Evolutionary conservation across 2,329 filamentous ascomycete species (phyloP).

Genomic region (Juglanconis juglandina): DNA sequence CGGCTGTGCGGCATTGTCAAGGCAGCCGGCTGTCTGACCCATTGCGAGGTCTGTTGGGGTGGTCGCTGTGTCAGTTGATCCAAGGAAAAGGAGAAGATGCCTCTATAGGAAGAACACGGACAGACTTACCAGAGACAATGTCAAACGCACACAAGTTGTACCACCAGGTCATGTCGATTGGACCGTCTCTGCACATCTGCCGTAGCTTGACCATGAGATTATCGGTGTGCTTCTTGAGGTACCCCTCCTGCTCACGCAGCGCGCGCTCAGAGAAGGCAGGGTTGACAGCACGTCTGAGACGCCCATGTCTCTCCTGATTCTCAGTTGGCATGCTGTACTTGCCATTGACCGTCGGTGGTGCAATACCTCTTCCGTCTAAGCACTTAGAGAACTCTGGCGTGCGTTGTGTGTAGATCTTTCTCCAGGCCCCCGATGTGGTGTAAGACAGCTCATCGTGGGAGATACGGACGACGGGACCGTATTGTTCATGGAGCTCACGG

Average conservation of each 20-base stretch:
- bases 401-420: constrained; percentile 3
- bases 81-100: background rate
- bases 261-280: constrained; percentile 26
- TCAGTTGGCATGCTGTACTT: constrained; percentile 9
- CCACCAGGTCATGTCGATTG: constrained; percentile 22
- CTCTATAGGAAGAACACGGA: too few species aligned
- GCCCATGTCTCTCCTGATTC: constrained; percentile 10
- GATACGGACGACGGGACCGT: constrained; percentile 30
- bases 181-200: background rate
- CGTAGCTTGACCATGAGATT: constrained; percentile 19
- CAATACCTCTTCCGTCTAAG: constrained; percentile 1
- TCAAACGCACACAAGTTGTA: constrained; percentile 24
- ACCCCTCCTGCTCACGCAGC: constrained; percentile 23
- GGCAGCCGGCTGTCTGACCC: background rate
- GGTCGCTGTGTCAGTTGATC: background rate
- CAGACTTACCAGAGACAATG: constrained; percentile 15
- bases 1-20: constrained; percentile 6
- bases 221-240: constrained; percentile 19
- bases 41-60: constrained; percentile 1
- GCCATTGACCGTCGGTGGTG: constrained; percentile 9
- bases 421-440: constrained; percentile 31
- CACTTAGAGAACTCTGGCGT: constrained; percentile 4
- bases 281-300: constrained; percentile 22
- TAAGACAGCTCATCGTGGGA: constrained; percentile 34
- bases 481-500: constrained; percentile 8